Percentiles rank a stretch among this genome's conserved stretches.
Conservation (phyloP, 441 rosid genomes). For the Erodium texanum region DNA sequence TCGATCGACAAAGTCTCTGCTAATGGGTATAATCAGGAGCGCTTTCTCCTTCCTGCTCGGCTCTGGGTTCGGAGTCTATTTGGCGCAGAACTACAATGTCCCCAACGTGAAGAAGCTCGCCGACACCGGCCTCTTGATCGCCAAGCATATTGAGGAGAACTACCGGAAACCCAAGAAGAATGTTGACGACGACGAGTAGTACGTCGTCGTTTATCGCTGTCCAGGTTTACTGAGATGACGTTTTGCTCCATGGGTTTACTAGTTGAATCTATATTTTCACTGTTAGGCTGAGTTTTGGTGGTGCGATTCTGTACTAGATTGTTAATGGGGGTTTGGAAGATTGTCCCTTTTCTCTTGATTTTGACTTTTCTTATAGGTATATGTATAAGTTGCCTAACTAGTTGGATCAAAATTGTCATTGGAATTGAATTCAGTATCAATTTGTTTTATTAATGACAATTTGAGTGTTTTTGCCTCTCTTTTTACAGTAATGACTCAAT, state of each 20-base stretch:
- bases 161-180: constrained; percentile 13
- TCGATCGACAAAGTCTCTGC: not conserved
- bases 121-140: constrained; percentile 35
- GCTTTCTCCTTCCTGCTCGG: constrained; percentile 42
- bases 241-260: too few species aligned
- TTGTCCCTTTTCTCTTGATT: too few species aligned
- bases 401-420: not conserved
- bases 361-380: not conserved
- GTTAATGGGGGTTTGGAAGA: not conserved
- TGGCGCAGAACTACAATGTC: constrained; percentile 64
- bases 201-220: not conserved
- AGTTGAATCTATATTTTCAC: not conserved
- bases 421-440: too few species aligned
- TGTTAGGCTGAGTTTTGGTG: not conserved
- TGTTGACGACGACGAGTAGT: not conserved
- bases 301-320: too few species aligned
- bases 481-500: not conserved
- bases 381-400: not conserved
- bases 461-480: not conserved
- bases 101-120: constrained; percentile 50
- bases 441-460: too few species aligned
- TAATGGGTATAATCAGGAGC: constrained; percentile 17
- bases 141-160: constrained; percentile 53
- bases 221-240: too few species aligned
- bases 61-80: constrained; percentile 44